Percentiles rank a stretch among this genome's conserved stretches.
Conservation (phyloP, 352 stramenopile genomes). For the Plasmopara muralis region DNA sequence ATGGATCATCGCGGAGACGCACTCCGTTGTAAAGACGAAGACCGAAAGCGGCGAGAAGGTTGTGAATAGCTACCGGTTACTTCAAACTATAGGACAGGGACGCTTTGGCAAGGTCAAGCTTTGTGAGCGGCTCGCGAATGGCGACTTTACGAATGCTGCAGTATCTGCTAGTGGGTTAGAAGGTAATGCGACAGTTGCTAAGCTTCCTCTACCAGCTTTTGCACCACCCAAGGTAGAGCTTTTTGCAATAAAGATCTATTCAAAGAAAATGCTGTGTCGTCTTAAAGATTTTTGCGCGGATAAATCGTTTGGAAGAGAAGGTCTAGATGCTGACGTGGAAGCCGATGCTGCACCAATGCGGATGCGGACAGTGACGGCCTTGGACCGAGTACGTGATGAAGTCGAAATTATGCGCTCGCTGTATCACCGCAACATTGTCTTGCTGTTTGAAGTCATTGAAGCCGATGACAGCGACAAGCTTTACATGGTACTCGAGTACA, state of each 20-base stretch:
- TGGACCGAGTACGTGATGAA: slow-evolving; percentile 78
- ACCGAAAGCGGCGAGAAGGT: slow-evolving; percentile 39
- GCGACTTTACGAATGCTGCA: slow-evolving; percentile 21
- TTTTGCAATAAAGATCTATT: slow-evolving; percentile 85
- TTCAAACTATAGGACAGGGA: slow-evolving; percentile 63
- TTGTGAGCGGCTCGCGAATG: slow-evolving; percentile 45
- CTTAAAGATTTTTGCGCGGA: slow-evolving; percentile 70
- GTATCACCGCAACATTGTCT: slow-evolving; percentile 87
- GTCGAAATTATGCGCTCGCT: slow-evolving; percentile 84
- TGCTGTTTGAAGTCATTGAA: slow-evolving; percentile 89
- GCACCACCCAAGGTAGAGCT: slow-evolving; percentile 23
- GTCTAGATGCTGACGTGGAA: not conserved
- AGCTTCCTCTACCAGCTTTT: slow-evolving; percentile 14
- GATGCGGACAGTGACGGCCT: slow-evolving; percentile 72
- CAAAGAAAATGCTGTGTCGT: slow-evolving; percentile 60
- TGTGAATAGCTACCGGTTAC: slow-evolving; percentile 78
- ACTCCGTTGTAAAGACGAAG: slow-evolving; percentile 41
- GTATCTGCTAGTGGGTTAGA: not conserved
- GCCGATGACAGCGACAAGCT: slow-evolving; percentile 67
- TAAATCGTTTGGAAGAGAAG: slow-evolving; percentile 1
- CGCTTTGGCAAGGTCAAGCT: slow-evolving; percentile 85
- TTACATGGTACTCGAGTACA: slow-evolving; percentile 85
- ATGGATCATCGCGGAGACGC: slow-evolving; percentile 74
- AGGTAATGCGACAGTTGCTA: slow-evolving; percentile 2
- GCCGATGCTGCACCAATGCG: slow-evolving; percentile 10